These are phyloP conservation scores for Cymbopogon flexuosus DNA, from an alignment of 202 grass and related monocot species.

Conservation along the genomic window DNA sequence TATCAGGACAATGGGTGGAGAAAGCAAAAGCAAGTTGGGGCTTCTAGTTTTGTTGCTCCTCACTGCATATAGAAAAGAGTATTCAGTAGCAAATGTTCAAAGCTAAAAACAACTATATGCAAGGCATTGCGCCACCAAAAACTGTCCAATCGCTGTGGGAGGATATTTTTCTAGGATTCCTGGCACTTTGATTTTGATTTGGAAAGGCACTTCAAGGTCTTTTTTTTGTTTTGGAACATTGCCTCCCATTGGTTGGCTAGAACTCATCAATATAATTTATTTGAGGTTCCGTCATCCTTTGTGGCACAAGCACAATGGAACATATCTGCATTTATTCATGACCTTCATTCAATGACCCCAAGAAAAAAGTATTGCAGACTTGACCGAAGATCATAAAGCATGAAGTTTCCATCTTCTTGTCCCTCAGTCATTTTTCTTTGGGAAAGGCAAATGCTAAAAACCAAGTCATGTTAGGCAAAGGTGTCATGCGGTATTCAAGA, in stretches of 20 bases:
- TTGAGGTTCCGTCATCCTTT: conserved; percentile 35
- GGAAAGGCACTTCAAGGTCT: conserved; percentile 39
- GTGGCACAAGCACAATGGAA: conserved; percentile 3
- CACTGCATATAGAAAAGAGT: conserved; percentile 47
- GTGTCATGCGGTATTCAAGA: not conserved
- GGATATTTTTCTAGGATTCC: conserved; percentile 18
- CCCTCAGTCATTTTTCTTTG: conserved; percentile 2
- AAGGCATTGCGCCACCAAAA: conserved; percentile 25
- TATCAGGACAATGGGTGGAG: conserved; percentile 21
- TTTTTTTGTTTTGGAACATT: conserved; percentile 37
- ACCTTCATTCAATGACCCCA: conserved; percentile 23
- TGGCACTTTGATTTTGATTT: conserved; percentile 28
- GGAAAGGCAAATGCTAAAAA: conserved; percentile 2
- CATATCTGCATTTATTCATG: conserved; percentile 26
- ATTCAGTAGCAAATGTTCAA: conserved; percentile 26
- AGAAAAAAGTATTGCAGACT: conserved; percentile 26
- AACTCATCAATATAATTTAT: conserved; percentile 32
- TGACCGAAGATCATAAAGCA: conserved; percentile 29
- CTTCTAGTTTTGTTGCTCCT: conserved; percentile 39
- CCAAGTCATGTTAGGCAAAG: not conserved
- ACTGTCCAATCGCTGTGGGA: conserved; percentile 21
- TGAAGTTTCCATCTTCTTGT: conserved; percentile 16
- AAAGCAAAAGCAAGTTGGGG: conserved; percentile 33
- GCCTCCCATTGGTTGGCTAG: conserved; percentile 36
- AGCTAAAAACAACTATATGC: conserved; percentile 11